Evolutionary conservation across 495 filamentous ascomycete genomes (phyloP), one percentile per base, ranked within the genome.

Genomic region (Talaromyces liani): DNA sequence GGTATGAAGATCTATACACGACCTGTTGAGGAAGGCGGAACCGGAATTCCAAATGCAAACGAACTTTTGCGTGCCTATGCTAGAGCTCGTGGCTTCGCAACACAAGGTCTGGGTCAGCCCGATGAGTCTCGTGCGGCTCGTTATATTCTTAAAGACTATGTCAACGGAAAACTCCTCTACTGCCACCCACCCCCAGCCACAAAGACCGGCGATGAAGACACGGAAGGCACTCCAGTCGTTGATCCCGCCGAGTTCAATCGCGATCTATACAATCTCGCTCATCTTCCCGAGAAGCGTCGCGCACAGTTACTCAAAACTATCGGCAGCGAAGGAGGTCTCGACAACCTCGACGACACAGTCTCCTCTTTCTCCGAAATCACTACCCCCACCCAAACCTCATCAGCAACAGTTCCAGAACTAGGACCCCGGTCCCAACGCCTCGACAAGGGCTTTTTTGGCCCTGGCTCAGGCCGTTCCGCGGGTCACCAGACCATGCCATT

Each of bases 141-240:
- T 60, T 90, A 90, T 64, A 79, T 99, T 14, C 84, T 99, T 18
- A 99, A 99, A 73, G 95, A 99, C 77, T 98, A 97, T 68, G 94
- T 99, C 63, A 95, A 87, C 69, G 95, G 95, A 62, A 97, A 96
- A 75, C 84, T 99, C 2, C 83, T 97, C 7, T 98, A 89, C 80
- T 91, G 90, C 67, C 86, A 93, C 67, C 93, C 95, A 14, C 95
- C 95, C 0, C 92, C 91, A 1, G 61, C 65, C 2, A 49, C 63
- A 14, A 51, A 49, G 39, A 18, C 60, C 18, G 29, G 20, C 36
- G 22, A 47, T 2, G 58, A 65, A 27, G 59, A 63, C 14, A 58
- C 65, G 0, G 75, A 77, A 47, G 76, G 73, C n/a, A 82, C 87
- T 45, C 76, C 81, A 0, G 77, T 79, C 22, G 85, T 88, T 62